Evolutionary conservation across 768 basidiomycete genomes (phyloP).

Genomic region (Macrolepiota dolichaula): DNA sequence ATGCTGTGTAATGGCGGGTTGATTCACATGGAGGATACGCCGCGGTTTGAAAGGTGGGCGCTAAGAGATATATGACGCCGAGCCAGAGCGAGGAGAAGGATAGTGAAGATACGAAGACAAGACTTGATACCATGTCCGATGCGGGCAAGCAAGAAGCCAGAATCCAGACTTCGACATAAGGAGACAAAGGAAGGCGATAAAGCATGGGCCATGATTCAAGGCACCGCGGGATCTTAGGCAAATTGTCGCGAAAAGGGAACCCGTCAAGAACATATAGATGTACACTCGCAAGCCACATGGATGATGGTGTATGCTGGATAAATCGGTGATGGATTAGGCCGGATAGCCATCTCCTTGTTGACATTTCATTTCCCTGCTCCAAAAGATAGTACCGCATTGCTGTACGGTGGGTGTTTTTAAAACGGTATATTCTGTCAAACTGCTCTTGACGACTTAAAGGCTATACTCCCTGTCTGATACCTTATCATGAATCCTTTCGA

Average conservation of each 20-base stretch:
- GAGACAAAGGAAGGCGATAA: not conserved
- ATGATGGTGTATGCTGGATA: not conserved
- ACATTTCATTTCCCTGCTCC: not conserved
- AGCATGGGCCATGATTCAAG: not conserved
- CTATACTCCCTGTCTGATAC: not conserved
- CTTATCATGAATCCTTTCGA: not conserved
- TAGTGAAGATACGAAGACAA: too few relatives aligned
- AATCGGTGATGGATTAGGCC: not conserved
- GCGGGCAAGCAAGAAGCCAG: not conserved
- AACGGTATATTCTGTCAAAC: too few relatives aligned
- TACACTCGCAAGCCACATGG: not conserved
- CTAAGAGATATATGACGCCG: too few relatives aligned
- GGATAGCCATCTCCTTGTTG: not conserved
- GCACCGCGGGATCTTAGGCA: conserved; percentile 10
- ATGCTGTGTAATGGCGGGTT: too few relatives aligned
- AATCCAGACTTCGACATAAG: not conserved
- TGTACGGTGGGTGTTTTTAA: too few relatives aligned
- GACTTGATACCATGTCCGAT: too few relatives aligned
- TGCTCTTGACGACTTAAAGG: not conserved
- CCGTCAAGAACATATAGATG: too few relatives aligned
- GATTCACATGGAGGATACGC: too few relatives aligned
- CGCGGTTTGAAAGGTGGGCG: too few relatives aligned
- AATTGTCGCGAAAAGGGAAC: not conserved
- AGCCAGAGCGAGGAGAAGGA: too few relatives aligned
- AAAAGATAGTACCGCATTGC: not conserved